Conservation (phyloP, 2,329 filamentous ascomycete species). For the Talaromyces sp. region DNA sequence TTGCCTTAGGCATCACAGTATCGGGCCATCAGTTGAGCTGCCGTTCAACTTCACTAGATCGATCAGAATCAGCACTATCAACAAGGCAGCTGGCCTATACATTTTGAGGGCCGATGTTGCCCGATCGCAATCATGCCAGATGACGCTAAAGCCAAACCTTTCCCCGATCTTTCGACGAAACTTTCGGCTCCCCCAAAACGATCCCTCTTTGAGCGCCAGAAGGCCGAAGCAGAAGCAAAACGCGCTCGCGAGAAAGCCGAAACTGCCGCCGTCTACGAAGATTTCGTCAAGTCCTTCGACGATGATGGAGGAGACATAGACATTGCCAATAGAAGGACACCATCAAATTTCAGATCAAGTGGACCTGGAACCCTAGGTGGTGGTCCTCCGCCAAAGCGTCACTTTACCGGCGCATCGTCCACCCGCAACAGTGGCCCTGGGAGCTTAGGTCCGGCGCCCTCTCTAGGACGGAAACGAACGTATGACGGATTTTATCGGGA, state of each 20-base stretch:
- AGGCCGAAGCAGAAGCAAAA: conserved; percentile 85
- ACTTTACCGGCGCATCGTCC: conserved; percentile 52
- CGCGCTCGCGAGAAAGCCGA: conserved; percentile 78
- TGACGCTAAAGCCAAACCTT: conserved; percentile 43
- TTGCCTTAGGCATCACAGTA: not conserved
- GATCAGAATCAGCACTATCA: not conserved
- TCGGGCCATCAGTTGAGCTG: not conserved
- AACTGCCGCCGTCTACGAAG: conserved; percentile 79
- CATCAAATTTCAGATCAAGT: conserved; percentile 24
- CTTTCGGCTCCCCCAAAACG: conserved; percentile 76
- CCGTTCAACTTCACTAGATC: not conserved
- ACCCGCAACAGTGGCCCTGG: conserved; percentile 48
- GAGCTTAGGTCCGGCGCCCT: conserved; percentile 43
- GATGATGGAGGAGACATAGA: conserved; percentile 36
- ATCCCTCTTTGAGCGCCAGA: conserved; percentile 82
- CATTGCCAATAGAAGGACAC: conserved; percentile 20
- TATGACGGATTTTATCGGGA: conserved; percentile 40
- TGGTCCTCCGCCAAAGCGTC: conserved; percentile 53
- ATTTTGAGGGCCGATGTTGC: not conserved
- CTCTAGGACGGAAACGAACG: conserved; percentile 43
- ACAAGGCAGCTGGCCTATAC: not conserved
- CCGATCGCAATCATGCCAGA: conserved; percentile 33
- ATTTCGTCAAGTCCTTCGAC: conserved; percentile 72
- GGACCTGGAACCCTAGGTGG: conserved; percentile 31
- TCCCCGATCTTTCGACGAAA: conserved; percentile 72